Conservation (phyloP, 2,329 filamentous ascomycete species). For the Fusarium fracticaudum region DNA sequence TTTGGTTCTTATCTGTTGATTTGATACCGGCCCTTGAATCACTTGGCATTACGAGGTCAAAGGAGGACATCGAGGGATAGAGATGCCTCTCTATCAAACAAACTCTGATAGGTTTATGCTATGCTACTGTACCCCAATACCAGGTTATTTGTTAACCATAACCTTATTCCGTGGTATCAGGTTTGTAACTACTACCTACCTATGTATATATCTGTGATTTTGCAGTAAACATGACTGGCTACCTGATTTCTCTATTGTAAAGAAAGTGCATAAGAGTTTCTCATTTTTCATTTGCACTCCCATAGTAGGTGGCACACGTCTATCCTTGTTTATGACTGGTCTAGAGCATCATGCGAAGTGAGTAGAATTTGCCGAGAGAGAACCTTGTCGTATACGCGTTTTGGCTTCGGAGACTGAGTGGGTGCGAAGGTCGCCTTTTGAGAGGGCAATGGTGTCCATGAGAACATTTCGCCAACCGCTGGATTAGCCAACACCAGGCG, state of each 20-base stretch:
- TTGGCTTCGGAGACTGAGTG: not conserved
- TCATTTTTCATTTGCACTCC: not conserved
- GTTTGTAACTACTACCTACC: not conserved
- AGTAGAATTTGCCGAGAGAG: not conserved
- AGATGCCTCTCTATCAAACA: not conserved
- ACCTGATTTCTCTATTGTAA: not conserved
- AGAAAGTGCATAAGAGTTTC: not conserved
- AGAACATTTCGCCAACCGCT: not conserved
- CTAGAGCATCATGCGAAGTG: not conserved
- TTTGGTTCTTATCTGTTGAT: slow-evolving; percentile 2
- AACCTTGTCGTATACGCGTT: not conserved
- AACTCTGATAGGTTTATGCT: not conserved
- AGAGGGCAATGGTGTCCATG: not conserved
- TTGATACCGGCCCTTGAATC: not conserved
- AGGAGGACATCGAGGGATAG: not conserved
- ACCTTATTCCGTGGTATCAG: not conserved
- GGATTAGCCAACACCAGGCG: not conserved
- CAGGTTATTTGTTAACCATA: not conserved
- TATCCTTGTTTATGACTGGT: not conserved
- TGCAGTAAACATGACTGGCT: not conserved
- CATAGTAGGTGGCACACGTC: not conserved
- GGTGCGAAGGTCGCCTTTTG: not conserved
- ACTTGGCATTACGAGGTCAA: not conserved
- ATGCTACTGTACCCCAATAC: not conserved
- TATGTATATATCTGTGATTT: not conserved